Evolutionary conservation across 805 yeast genomes (phyloP).

Genomic region (Kuraishia hungarica): DNA sequence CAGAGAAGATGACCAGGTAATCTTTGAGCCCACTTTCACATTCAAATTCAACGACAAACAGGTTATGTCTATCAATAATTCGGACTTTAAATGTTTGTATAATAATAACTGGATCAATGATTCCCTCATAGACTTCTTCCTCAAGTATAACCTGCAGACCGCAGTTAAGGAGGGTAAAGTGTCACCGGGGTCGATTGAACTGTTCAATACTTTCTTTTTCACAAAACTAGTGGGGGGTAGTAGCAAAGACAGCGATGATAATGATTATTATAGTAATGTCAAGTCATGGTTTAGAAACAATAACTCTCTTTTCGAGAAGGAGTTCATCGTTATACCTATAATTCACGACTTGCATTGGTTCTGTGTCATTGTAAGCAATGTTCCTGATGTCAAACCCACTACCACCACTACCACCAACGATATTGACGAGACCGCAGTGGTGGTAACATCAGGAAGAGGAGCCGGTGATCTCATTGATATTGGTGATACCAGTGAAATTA

Average conservation of each 20-base stretch:
- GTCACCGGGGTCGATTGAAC: conserved; percentile 28
- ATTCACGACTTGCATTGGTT: conserved; percentile 85
- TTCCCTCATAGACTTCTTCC: conserved; percentile 75
- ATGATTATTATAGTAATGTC: conserved; percentile 49
- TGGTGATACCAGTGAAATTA: neutral
- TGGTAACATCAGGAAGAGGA: neutral
- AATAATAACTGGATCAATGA: conserved; percentile 89
- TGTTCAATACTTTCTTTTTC: conserved; percentile 81
- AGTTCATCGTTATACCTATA: conserved; percentile 69
- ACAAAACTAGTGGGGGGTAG: conserved; percentile 38
- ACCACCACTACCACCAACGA: neutral
- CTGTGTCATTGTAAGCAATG: conserved; percentile 60
- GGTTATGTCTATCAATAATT: conserved; percentile 46
- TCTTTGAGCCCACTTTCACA: conserved; percentile 28
- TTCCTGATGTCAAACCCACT: conserved; percentile 22
- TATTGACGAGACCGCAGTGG: neutral
- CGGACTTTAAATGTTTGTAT: conserved; percentile 73
- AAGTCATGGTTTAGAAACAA: conserved; percentile 72
- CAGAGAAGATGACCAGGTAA: conserved; percentile 19
- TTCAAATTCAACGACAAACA: conserved; percentile 47
- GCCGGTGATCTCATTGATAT: neutral
- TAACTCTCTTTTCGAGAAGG: conserved; percentile 44
- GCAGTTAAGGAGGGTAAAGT: conserved; percentile 13
- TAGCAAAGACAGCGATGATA: conserved; percentile 15
- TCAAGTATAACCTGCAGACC: conserved; percentile 37